A percentile compares a stretch with the other conserved stretches of the same genome.
Evolutionary conservation across 129 eudicot species (phyloP).

Genomic region (Silybum marianum): DNA sequence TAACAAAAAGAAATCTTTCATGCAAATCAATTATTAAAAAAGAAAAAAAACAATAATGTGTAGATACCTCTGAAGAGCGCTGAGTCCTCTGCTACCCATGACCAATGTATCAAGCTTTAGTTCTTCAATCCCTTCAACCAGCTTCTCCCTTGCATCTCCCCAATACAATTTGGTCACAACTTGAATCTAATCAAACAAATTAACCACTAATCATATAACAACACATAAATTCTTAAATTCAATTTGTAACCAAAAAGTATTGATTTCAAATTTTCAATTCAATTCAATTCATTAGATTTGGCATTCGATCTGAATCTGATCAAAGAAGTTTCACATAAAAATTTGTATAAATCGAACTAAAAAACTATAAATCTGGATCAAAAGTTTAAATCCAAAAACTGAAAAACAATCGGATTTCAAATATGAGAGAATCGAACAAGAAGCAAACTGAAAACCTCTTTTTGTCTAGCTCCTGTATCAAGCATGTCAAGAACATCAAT

Average conservation of each 20-base stretch:
- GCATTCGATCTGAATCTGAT: not conserved
- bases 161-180: constrained; percentile 76
- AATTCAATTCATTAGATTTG: not conserved
- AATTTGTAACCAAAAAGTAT: not conserved
- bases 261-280: not conserved
- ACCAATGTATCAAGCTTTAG: constrained; percentile 79
- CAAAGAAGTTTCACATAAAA: constrained; percentile 6
- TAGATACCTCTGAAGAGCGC: constrained; percentile 61
- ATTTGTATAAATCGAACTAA: not conserved
- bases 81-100: constrained; percentile 90
- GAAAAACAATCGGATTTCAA: not conserved
- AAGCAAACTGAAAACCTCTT: constrained; percentile 43
- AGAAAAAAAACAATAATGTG: not conserved
- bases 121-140: constrained; percentile 66
- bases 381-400: not conserved
- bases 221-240: not conserved
- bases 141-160: constrained; percentile 96
- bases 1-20: too few species aligned
- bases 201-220: not conserved
- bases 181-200: constrained; percentile 44
- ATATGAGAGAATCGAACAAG: not conserved
- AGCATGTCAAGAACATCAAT: constrained; percentile 64
- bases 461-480: constrained; percentile 71
- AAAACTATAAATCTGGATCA: constrained; percentile 5
- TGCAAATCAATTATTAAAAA: not conserved